Evolutionary conservation across 768 basidiomycete genomes (phyloP).

Genomic region (Pisolithus orientalis): DNA sequence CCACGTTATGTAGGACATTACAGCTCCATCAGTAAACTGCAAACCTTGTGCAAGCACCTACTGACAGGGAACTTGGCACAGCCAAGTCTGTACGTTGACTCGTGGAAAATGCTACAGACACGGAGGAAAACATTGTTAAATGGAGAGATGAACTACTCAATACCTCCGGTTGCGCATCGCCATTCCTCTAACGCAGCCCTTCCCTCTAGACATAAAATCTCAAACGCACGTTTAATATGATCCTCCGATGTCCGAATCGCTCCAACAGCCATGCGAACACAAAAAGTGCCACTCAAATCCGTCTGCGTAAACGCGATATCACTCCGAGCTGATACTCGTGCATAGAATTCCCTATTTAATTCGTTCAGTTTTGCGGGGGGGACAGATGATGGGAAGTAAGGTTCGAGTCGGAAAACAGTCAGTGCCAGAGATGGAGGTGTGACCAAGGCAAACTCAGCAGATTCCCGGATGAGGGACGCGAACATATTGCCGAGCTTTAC

Average conservation of each 20-base stretch:
- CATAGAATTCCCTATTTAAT: constrained; percentile 61
- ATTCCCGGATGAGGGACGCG: constrained; percentile 43
- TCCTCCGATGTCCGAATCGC: constrained; percentile 55
- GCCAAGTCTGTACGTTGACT: too few relatives aligned
- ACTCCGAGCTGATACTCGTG: constrained; percentile 47
- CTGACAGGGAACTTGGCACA: too few relatives aligned
- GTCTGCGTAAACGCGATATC: constrained; percentile 80
- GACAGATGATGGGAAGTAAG: constrained; percentile 17
- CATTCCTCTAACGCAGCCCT: constrained; percentile 38
- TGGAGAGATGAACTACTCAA: too few relatives aligned
- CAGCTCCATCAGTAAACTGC: too few relatives aligned
- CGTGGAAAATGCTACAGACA: too few relatives aligned
- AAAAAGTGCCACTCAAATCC: constrained; percentile 62
- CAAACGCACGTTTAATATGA: constrained; percentile 60
- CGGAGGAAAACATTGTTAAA: too few relatives aligned
- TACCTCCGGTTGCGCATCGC: constrained; percentile 9
- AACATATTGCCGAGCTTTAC: constrained; percentile 59
- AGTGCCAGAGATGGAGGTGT: constrained; percentile 67
- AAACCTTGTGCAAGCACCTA: too few relatives aligned
- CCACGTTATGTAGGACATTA: too few relatives aligned
- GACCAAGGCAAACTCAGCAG: constrained; percentile 55
- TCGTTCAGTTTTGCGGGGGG: constrained; percentile 44
- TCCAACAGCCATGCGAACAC: constrained; percentile 76
- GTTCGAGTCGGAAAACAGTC: constrained; percentile 67
- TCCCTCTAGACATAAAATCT: constrained; percentile 53